Evolutionary conservation across 1,284 basidiomycete species (phyloP).

Genomic region (Pterulicium gracile): DNA sequence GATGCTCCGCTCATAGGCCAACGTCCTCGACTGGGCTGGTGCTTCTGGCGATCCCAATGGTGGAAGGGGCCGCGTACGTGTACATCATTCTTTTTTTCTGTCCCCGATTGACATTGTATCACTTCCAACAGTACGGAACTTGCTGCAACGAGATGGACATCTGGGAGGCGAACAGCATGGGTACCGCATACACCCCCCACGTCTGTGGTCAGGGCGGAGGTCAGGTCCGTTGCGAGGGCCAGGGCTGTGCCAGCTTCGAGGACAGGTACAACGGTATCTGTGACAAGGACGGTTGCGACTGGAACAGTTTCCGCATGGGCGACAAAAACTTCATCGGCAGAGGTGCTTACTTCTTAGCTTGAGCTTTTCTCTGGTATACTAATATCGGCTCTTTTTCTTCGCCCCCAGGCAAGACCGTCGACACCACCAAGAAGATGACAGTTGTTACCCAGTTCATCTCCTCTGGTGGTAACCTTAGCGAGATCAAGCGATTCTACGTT

Average conservation of each 20-base stretch:
- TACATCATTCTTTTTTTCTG: neutral
- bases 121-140: conserved; percentile 20
- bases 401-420: conserved; percentile 23
- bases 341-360: conserved; percentile 8
- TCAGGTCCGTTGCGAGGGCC: conserved; percentile 26
- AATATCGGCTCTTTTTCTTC: neutral
- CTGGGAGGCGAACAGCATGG: conserved; percentile 34
- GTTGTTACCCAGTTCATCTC: conserved; percentile 39
- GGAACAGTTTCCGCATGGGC: conserved; percentile 50
- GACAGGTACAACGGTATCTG: conserved; percentile 28
- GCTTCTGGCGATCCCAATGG: conserved; percentile 17
- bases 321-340: conserved; percentile 37
- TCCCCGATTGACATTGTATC: neutral
- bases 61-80: conserved; percentile 20
- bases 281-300: conserved; percentile 43
- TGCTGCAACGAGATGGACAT: conserved; percentile 46
- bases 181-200: conserved; percentile 37
- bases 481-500: conserved; percentile 44
- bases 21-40: conserved; percentile 31
- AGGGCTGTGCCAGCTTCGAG: conserved; percentile 20
- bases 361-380: neutral
- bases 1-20: conserved; percentile 24
- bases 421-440: conserved; percentile 34
- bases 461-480: conserved; percentile 31
- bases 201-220: conserved; percentile 26